These are phyloP conservation scores for Beauveria scarabaeidicola DNA, from an alignment of 2,329 filamentous ascomycete species.

Conservation along the genomic window DNA sequence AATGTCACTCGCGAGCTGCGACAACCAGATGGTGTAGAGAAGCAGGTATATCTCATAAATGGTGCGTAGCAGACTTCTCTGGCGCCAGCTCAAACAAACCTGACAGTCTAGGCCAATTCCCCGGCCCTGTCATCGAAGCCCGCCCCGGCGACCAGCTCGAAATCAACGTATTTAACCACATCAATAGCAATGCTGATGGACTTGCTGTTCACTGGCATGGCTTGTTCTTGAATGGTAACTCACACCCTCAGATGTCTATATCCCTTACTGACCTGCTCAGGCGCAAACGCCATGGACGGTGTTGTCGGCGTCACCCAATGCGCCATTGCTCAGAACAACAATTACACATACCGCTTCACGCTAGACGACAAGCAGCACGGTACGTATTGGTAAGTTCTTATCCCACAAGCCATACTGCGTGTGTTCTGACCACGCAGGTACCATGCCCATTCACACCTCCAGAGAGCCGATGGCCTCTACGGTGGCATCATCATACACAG, in stretches of 20 bases:
- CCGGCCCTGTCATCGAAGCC: slow-evolving; percentile 36
- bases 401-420: too few species aligned
- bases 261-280: neutral
- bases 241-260: neutral
- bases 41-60: slow-evolving; percentile 41
- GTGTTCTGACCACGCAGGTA: slow-evolving; percentile 35
- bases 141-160: slow-evolving; percentile 34
- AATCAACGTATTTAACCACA: slow-evolving; percentile 31
- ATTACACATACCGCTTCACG: slow-evolving; percentile 39
- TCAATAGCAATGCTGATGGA: slow-evolving; percentile 21
- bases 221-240: slow-evolving; percentile 48
- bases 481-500: slow-evolving; percentile 13
- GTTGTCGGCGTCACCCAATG: slow-evolving; percentile 42
- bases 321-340: slow-evolving; percentile 41
- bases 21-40: slow-evolving; percentile 43
- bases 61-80: slow-evolving; percentile 19
- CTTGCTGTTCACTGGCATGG: slow-evolving; percentile 63
- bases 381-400: slow-evolving; percentile 6
- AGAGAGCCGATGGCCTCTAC: slow-evolving; percentile 13
- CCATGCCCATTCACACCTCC: slow-evolving; percentile 13
- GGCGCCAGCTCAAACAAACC: neutral
- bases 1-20: slow-evolving; percentile 28
- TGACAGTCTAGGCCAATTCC: slow-evolving; percentile 32
- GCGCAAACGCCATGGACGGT: slow-evolving; percentile 54
- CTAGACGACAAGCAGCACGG: slow-evolving; percentile 9